phyloP scores from a whole-genome alignment of 2,329 filamentous ascomycete species.

The Ophiostoma quercus region DNA sequence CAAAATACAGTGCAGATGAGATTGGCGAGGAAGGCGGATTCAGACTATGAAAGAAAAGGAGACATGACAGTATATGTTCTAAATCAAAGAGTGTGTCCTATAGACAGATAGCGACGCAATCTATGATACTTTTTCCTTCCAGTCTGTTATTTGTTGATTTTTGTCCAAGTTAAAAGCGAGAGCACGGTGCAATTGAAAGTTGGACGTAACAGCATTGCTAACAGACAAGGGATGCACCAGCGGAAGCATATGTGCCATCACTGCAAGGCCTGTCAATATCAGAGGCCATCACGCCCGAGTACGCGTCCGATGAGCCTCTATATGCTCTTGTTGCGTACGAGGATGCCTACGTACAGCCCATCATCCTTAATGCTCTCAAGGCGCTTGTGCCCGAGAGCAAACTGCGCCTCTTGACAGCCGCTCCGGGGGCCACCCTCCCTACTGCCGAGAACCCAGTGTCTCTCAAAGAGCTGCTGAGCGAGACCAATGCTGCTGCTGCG shows the following conservation, averaged over 20 bases:
- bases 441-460: constrained; percentile 33
- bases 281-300: neutral
- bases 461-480: constrained; percentile 37
- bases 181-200: neutral
- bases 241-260: neutral
- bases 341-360: constrained; percentile 81
- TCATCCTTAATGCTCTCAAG: constrained; percentile 69
- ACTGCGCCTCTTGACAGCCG: constrained; percentile 42
- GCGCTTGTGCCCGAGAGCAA: constrained; percentile 51
- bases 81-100: constrained; percentile 17
- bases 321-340: constrained; percentile 79
- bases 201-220: neutral
- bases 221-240: constrained; percentile 14
- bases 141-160: neutral
- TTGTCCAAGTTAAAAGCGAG: neutral
- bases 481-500: neutral
- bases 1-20: neutral
- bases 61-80: neutral
- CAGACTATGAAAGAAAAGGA: neutral
- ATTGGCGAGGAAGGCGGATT: neutral
- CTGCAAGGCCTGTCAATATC: constrained; percentile 3
- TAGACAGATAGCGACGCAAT: constrained; percentile 25
- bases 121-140: neutral
- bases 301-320: constrained; percentile 38
- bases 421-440: constrained; percentile 1